A percentile compares a stretch with the other conserved stretches of the same genome.
Conservation (phyloP, 345 rosid species). For the Turritis glabra region DNA sequence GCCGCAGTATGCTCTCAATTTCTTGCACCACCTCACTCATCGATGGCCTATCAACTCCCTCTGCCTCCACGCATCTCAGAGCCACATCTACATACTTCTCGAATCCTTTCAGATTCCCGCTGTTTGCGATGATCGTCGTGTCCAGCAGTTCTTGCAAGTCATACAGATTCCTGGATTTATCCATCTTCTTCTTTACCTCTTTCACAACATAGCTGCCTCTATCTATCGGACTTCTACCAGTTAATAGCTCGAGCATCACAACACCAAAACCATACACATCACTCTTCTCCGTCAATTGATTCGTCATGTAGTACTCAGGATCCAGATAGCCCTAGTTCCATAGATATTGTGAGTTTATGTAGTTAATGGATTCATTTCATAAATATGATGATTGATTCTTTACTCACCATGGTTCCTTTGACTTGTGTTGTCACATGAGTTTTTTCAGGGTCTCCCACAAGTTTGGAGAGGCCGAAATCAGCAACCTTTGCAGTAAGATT, state of each 20-base stretch:
- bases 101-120: conserved; percentile 50
- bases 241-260: conserved; percentile 68
- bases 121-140: conserved; percentile 45
- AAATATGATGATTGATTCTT: background rate
- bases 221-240: conserved; percentile 74
- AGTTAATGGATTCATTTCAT: background rate
- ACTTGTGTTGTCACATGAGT: conserved; percentile 85
- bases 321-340: conserved; percentile 73
- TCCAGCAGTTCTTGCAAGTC: conserved; percentile 69
- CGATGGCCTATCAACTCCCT: conserved; percentile 59
- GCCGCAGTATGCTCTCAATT: conserved; percentile 65
- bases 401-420: conserved; percentile 92
- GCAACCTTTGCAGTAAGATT: conserved; percentile 80
- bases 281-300: conserved; percentile 83
- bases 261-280: conserved; percentile 96
- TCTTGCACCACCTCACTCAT: conserved; percentile 76
- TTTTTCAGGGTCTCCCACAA: conserved; percentile 52
- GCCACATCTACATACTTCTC: conserved; percentile 64
- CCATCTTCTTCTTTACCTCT: conserved; percentile 62
- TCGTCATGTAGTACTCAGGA: conserved; percentile 94
- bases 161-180: conserved; percentile 55
- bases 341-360: background rate
- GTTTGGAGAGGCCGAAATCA: conserved; percentile 93
- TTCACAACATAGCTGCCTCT: conserved; percentile 78
- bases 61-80: conserved; percentile 59